Evolutionary conservation across 805 yeast genomes (phyloP).

Genomic region (Clavispora asparagi): DNA sequence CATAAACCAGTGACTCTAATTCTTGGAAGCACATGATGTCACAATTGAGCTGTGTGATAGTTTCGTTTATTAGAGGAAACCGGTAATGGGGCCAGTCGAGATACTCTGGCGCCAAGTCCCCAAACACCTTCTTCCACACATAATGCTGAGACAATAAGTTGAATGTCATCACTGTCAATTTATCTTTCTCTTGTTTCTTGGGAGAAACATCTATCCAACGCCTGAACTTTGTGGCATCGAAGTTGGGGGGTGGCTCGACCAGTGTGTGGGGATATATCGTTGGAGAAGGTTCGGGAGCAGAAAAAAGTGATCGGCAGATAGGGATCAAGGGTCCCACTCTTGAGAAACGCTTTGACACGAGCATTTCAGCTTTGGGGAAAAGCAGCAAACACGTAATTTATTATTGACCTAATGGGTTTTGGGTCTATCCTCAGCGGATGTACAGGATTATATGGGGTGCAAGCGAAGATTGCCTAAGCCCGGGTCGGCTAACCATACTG

Average conservation of each 20-base stretch:
- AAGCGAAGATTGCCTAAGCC: neutral
- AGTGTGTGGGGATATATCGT: slow-evolving; percentile 3
- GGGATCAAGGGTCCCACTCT: neutral
- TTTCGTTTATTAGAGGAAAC: slow-evolving; percentile 27
- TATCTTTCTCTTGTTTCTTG: neutral
- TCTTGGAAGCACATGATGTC: slow-evolving; percentile 62
- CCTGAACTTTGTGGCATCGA: slow-evolving; percentile 20
- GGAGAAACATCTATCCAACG: slow-evolving; percentile 16
- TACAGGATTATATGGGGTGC: neutral
- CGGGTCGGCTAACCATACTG: neutral
- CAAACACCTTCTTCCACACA: slow-evolving; percentile 55
- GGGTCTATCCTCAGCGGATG: neutral
- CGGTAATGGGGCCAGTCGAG: slow-evolving; percentile 47
- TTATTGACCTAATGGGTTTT: neutral
- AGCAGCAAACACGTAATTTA: neutral
- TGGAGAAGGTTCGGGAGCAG: neutral
- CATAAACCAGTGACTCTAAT: slow-evolving; percentile 40
- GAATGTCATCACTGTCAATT: slow-evolving; percentile 33
- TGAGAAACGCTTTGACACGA: neutral
- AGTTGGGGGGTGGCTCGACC: slow-evolving; percentile 6
- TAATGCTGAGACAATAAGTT: slow-evolving; percentile 51
- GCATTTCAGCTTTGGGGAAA: neutral
- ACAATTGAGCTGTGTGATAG: slow-evolving; percentile 35
- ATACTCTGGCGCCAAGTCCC: slow-evolving; percentile 42
- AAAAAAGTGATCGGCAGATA: neutral